Base-by-base conservation (phyloP, 306 rosid genomes). In the Mimosa pudica region DNA sequence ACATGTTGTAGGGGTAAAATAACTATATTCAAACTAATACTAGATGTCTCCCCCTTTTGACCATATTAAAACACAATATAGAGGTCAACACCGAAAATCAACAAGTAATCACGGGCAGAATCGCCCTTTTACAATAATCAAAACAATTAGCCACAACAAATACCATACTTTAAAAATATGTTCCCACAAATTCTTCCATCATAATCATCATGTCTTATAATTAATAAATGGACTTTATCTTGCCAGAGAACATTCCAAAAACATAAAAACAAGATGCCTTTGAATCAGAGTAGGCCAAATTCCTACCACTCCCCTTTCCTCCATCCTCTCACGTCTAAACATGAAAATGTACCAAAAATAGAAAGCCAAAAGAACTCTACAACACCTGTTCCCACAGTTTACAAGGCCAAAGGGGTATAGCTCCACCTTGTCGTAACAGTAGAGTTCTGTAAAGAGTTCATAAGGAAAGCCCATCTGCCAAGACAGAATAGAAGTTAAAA, bases 311-410 rank as follows among this genome's bases (percentile, higher is more conserved):
- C 57, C 48, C 79, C 12, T 55, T 64, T 70, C 68, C 32, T 79
- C 47, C 71, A 46, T 36, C 70, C 79, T 80, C 73, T 64, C 72
- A 42, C 58, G 46, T 12, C 77, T 14, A 54, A 20, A 65, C 45
- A 77, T n/a, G 51, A 64, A 44, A 79, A 42, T 24, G 78, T 13
- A 60, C 49, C 66, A 79, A 82, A 82, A 7, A 67, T 73, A 18
- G 62, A 17, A 76, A 79, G 78, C 73, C 48, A 48, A 58, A 79
- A 79, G 42, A 81, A 71, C 75, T 80, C 71, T 45, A 73, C 62
- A 36, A 79, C 84, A 92, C 97, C 94, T 92, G 89, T 92, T 92
- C 66, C 97, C 30, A 79, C 91, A 88, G 81, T 92, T 92, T 75
- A 81, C 76, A 52, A 92, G 92, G 81, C 97, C 97, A 80, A 92